phyloP scores from a whole-genome alignment of 768 basidiomycete species.

The Termitomyces sp. region DNA sequence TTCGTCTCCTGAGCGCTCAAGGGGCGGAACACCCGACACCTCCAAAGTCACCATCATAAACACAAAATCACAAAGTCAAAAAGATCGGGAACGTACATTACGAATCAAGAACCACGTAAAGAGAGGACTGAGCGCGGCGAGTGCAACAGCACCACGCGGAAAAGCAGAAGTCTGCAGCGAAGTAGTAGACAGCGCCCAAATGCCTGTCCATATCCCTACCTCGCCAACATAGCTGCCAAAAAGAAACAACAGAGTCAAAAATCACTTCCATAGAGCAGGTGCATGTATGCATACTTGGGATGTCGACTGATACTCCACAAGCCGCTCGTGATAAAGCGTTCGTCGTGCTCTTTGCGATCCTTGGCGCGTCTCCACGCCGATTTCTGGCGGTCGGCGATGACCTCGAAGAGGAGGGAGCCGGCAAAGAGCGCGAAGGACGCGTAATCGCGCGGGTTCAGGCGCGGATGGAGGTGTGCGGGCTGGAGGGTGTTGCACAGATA shows the following conservation, averaged over 20 bases:
- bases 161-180: background rate
- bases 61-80: background rate
- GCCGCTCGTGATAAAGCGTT: slow-evolving; percentile 63
- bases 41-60: background rate
- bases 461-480: background rate
- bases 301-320: slow-evolving; percentile 66
- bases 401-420: slow-evolving; percentile 28
- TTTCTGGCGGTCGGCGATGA: slow-evolving; percentile 63
- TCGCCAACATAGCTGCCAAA: background rate
- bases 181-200: background rate
- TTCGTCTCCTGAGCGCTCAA: background rate
- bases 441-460: background rate
- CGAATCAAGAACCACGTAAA: background rate
- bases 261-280: no score
- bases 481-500: background rate
- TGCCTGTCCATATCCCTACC: background rate
- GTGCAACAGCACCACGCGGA: background rate
- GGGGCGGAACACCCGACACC: background rate
- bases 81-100: background rate
- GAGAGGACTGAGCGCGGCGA: background rate
- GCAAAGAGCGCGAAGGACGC: background rate
- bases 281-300: slow-evolving; percentile 58
- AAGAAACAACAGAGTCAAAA: background rate
- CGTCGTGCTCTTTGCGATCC: slow-evolving; percentile 58
- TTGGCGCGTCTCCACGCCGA: slow-evolving; percentile 53